Conservation (phyloP, 257 asterid species). For the Coffea eugenioides region DNA sequence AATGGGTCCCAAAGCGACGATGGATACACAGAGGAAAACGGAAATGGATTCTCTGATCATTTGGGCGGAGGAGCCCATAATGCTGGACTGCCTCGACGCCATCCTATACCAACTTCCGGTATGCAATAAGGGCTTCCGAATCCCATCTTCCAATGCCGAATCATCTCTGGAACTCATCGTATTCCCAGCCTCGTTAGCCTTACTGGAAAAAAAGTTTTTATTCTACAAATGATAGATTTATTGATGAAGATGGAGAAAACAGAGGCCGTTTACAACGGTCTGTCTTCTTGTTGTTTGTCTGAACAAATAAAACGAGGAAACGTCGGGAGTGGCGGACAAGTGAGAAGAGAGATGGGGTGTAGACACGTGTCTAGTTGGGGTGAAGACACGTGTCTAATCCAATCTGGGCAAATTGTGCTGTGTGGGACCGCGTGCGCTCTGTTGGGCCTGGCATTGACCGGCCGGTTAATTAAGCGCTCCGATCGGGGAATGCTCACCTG, state of each 20-base stretch:
- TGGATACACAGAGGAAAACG: constrained; percentile 62
- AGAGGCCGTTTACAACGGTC: neutral
- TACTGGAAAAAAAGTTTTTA: neutral
- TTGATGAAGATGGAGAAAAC: neutral
- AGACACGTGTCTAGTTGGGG: neutral
- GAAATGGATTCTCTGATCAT: constrained; percentile 68
- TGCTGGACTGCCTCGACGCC: constrained; percentile 64
- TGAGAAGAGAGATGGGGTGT: constrained; percentile 8
- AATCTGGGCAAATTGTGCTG: too few relatives aligned
- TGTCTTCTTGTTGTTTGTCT: neutral
- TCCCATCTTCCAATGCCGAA: constrained; percentile 60
- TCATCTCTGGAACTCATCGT: constrained; percentile 43
- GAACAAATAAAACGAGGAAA: neutral
- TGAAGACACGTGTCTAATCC: too few relatives aligned
- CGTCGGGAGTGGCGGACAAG: constrained; percentile 28
- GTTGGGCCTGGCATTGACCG: too few relatives aligned
- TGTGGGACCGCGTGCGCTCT: too few relatives aligned
- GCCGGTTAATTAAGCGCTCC: too few relatives aligned
- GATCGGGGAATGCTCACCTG: too few relatives aligned
- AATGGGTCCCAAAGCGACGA: constrained; percentile 81
- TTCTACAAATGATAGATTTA: too few relatives aligned
- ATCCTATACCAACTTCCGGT: constrained; percentile 91
- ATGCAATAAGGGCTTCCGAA: constrained; percentile 76
- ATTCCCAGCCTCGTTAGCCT: constrained; percentile 16
- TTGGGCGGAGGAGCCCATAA: constrained; percentile 53